phyloP scores from a whole-genome alignment of 2,329 filamentous ascomycete genomes.

The Neofusicoccum sp. region DNA sequence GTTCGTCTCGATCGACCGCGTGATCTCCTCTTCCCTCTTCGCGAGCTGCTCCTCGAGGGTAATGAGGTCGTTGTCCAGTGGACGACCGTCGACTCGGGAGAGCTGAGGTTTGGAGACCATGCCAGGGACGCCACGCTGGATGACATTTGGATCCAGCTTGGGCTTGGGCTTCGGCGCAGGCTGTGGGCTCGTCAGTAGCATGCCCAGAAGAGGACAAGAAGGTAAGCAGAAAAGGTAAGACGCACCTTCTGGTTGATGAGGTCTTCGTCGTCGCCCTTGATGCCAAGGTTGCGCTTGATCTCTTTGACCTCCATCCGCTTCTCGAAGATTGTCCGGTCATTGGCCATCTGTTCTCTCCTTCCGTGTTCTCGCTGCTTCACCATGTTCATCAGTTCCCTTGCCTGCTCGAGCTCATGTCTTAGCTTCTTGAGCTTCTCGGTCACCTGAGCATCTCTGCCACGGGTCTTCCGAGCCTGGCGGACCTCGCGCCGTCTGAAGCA shows the following conservation, averaged over 20 bases:
- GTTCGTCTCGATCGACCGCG: conserved; percentile 80
- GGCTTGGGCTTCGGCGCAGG: conserved; percentile 47
- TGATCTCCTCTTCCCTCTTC: conserved; percentile 79
- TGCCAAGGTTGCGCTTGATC: conserved; percentile 80
- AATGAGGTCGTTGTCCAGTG: conserved; percentile 72
- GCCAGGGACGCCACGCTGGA: conserved; percentile 66
- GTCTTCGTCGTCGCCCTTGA: conserved; percentile 92
- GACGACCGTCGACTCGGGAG: conserved; percentile 65
- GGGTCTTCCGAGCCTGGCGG: conserved; percentile 89
- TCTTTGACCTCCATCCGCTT: conserved; percentile 80
- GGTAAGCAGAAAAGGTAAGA: conserved; percentile 18
- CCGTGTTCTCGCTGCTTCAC: conserved; percentile 77
- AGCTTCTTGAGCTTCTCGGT: conserved; percentile 92
- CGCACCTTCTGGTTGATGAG: conserved; percentile 85
- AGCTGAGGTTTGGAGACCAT: conserved; percentile 42
- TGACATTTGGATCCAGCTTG: conserved; percentile 58
- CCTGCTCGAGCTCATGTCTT: conserved; percentile 86
- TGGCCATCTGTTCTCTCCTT: conserved; percentile 72
- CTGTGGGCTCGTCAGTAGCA: conserved; percentile 28
- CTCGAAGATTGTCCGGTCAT: conserved; percentile 78
- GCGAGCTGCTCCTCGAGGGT: conserved; percentile 72
- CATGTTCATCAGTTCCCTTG: conserved; percentile 73
- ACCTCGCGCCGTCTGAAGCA: conserved; percentile 96
- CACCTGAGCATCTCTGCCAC: conserved; percentile 88
- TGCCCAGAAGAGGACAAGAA: background rate